Evolutionary conservation across 768 basidiomycete species (phyloP).

Genomic region (Termitomyces sp.): DNA sequence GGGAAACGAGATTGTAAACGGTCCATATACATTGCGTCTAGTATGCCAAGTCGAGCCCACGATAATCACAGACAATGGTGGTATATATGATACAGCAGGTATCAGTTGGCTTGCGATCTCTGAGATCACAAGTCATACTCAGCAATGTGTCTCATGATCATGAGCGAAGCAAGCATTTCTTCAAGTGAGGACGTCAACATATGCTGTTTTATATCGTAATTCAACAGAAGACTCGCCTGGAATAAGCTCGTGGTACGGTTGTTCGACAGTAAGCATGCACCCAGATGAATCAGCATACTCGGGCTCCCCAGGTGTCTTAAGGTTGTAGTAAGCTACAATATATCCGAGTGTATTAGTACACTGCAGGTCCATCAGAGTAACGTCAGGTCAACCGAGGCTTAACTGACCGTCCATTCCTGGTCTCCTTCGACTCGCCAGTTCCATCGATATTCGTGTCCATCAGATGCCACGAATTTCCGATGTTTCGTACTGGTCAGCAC

Average conservation of each 20-base stretch:
- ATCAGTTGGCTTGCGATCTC: not conserved
- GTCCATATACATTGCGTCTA: not conserved
- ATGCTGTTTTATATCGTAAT: not conserved
- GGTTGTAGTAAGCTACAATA: slow-evolving; percentile 58
- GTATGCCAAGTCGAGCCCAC: not conserved
- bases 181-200: not conserved
- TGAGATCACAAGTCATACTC: slow-evolving; percentile 1
- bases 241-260: slow-evolving; percentile 52
- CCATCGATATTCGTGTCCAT: slow-evolving; percentile 64
- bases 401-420: slow-evolving; percentile 65
- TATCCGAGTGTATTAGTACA: slow-evolving; percentile 52
- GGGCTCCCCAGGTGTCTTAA: slow-evolving; percentile 54
- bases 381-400: not conserved
- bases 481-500: slow-evolving; percentile 31
- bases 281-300: slow-evolving; percentile 54
- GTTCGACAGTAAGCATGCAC: slow-evolving; percentile 61
- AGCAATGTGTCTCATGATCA: slow-evolving; percentile 14
- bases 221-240: slow-evolving; percentile 41
- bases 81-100: too few species aligned
- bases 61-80: not conserved
- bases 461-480: slow-evolving; percentile 56
- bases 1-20: not conserved
- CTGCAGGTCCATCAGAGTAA: slow-evolving; percentile 48
- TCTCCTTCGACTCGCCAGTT: slow-evolving; percentile 41
- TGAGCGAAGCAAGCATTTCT: slow-evolving; percentile 13